These are phyloP conservation scores for Axilococcus clingmanii DNA, from an alignment of 139 green algal genomes.

Conservation along the genomic window DNA sequence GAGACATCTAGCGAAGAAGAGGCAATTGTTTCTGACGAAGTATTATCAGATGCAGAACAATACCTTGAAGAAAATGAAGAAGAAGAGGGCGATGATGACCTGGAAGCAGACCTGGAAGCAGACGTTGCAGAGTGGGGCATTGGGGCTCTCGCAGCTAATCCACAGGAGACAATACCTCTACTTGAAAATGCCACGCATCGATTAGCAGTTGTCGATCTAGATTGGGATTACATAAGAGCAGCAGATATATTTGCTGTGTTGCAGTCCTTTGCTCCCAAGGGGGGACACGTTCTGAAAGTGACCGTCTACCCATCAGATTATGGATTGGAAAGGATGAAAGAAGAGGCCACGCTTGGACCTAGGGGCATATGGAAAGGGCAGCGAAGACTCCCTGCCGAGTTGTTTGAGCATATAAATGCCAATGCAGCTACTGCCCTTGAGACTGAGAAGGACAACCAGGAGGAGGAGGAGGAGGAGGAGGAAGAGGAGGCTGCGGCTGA, in stretches of 20 bases:
- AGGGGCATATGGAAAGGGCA: constrained; percentile 26
- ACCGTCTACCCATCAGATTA: constrained; percentile 92
- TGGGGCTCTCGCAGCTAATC: constrained; percentile 60
- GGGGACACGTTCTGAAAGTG: constrained; percentile 41
- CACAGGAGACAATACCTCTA: constrained; percentile 41
- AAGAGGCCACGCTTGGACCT: constrained; percentile 66
- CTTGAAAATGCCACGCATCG: constrained; percentile 27
- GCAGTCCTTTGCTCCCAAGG: constrained; percentile 60
- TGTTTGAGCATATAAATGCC: constrained; percentile 12
- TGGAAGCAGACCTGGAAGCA: constrained; percentile 14
- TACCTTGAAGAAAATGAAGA: constrained; percentile 29
- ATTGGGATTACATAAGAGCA: constrained; percentile 77
- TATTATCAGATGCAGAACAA: no score
- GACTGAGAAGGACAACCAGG: background rate
- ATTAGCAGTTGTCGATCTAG: constrained; percentile 81
- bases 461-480: constrained; percentile 12
- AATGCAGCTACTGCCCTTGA: constrained; percentile 16
- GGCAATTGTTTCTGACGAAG: constrained; percentile 4
- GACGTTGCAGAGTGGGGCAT: constrained; percentile 53
- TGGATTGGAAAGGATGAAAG: constrained; percentile 80
- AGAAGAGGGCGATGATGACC: constrained; percentile 7
- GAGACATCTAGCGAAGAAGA: constrained; percentile 22
- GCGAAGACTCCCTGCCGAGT: background rate
- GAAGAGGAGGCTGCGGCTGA: constrained; percentile 21
- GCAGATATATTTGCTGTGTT: constrained; percentile 76